Conservation (phyloP, 495 filamentous ascomycete species). For the Aspergillus cavernicola region DNA sequence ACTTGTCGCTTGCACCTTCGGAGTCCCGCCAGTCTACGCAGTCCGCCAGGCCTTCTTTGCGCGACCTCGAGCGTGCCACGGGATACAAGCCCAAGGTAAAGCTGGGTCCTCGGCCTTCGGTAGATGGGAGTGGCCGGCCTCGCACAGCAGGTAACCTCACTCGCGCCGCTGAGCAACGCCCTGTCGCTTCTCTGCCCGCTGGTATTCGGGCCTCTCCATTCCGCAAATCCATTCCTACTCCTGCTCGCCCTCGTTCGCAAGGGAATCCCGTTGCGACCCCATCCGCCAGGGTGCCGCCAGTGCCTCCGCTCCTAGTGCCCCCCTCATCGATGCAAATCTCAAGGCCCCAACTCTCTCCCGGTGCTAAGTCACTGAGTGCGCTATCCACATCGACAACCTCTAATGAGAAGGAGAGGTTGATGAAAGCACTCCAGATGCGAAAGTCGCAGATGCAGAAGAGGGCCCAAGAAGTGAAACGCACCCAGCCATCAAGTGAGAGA, state of each 20-base stretch:
- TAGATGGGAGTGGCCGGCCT: conserved; percentile 63
- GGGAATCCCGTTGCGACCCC: conserved; percentile 36
- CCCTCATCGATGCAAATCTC: conserved; percentile 45
- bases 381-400: conserved; percentile 62
- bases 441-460: conserved; percentile 65
- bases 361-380: conserved; percentile 46
- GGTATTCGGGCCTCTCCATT: conserved; percentile 46
- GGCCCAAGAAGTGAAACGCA: conserved; percentile 33
- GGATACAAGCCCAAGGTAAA: conserved; percentile 68
- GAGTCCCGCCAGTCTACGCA: conserved; percentile 56
- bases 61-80: conserved; percentile 58
- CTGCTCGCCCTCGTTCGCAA: conserved; percentile 41
- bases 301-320: conserved; percentile 44
- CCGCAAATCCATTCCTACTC: conserved; percentile 33
- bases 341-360: conserved; percentile 50
- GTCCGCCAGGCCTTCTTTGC: conserved; percentile 56
- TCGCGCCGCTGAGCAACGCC: conserved; percentile 53
- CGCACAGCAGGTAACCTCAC: conserved; percentile 52
- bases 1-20: conserved; percentile 36
- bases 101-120: conserved; percentile 75
- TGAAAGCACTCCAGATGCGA: conserved; percentile 89
- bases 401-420: conserved; percentile 83
- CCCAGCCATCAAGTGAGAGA: conserved; percentile 22
- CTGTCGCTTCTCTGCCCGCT: conserved; percentile 65
- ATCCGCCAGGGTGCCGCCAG: conserved; percentile 36